Percentiles rank a stretch among this genome's conserved stretches.
Evolutionary conservation across 495 filamentous ascomycete genomes (phyloP).

Genomic region (Jackrogersella multiformis): DNA sequence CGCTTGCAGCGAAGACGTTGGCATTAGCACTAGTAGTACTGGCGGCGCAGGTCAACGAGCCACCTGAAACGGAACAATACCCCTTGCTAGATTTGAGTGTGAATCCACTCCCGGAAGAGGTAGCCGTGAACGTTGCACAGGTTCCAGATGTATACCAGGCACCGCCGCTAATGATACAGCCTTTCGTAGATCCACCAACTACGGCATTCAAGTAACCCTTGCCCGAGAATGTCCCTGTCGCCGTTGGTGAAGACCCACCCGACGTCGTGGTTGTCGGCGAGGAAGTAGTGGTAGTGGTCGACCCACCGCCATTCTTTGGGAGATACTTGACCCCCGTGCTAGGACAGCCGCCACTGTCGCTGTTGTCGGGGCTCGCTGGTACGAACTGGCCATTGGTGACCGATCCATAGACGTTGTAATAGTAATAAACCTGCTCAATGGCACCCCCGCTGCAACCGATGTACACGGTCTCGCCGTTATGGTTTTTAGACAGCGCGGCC

Average conservation of each 20-base stretch:
- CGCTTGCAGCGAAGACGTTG: conserved; percentile 53
- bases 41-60: conserved; percentile 61
- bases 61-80: conserved; percentile 59
- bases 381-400: conserved; percentile 76
- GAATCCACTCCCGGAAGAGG: conserved; percentile 58
- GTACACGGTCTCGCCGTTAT: conserved; percentile 68
- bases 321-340: conserved; percentile 45
- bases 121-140: conserved; percentile 72
- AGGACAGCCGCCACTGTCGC: conserved; percentile 36
- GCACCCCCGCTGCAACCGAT: conserved; percentile 65
- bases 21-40: conserved; percentile 48
- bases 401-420: conserved; percentile 76
- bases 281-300: not conserved
- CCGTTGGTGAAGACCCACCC: conserved; percentile 17
- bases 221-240: conserved; percentile 50
- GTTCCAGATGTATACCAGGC: conserved; percentile 75
- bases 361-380: conserved; percentile 47
- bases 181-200: conserved; percentile 57
- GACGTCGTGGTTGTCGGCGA: conserved; percentile 26
- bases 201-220: conserved; percentile 69
- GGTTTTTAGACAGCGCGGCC: conserved; percentile 60
- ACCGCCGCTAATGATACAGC: conserved; percentile 75
- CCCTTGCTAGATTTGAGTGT: conserved; percentile 69
- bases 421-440: conserved; percentile 81
- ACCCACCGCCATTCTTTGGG: conserved; percentile 38